phyloP scores from a whole-genome alignment of 1,284 basidiomycete species.

The Ceratobasidium papillatum region DNA sequence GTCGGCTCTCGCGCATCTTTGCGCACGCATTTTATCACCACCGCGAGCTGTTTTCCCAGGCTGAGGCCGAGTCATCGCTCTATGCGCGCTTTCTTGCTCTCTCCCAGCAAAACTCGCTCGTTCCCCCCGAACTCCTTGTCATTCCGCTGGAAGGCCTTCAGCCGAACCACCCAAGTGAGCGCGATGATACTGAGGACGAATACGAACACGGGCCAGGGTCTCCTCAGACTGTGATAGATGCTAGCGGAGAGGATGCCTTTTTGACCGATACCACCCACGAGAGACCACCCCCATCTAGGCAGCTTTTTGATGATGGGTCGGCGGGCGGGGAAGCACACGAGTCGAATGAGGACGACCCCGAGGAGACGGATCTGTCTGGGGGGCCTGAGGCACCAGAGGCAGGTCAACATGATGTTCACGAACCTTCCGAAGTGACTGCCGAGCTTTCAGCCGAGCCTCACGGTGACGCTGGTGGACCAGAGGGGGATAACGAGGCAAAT shows the following conservation, averaged over 20 bases:
- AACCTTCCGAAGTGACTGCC: conserved; percentile 46
- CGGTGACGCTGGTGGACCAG: conserved; percentile 44
- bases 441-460: conserved; percentile 39
- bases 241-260: conserved; percentile 15
- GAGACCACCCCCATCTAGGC: not conserved
- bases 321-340: not conserved
- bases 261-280: not conserved
- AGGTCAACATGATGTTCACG: conserved; percentile 44
- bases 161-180: not conserved
- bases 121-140: conserved; percentile 81
- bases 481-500: conserved; percentile 6
- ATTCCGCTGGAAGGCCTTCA: conserved; percentile 60
- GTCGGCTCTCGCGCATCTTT: conserved; percentile 92
- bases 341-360: conserved; percentile 7
- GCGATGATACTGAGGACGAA: not conserved
- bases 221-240: conserved; percentile 12
- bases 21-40: conserved; percentile 96
- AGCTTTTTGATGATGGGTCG: conserved; percentile 15
- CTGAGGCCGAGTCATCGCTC: conserved; percentile 88
- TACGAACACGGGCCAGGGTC: conserved; percentile 24
- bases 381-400: conserved; percentile 49
- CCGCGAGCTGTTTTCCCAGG: conserved; percentile 87
- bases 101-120: conserved; percentile 81
- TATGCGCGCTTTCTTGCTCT: conserved; percentile 91
- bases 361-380: conserved; percentile 26